Evolutionary conservation across 2,329 filamentous ascomycete species (phyloP), one percentile per base, ranked within the genome.

Genomic region (Calonectria pauciramosa): DNA sequence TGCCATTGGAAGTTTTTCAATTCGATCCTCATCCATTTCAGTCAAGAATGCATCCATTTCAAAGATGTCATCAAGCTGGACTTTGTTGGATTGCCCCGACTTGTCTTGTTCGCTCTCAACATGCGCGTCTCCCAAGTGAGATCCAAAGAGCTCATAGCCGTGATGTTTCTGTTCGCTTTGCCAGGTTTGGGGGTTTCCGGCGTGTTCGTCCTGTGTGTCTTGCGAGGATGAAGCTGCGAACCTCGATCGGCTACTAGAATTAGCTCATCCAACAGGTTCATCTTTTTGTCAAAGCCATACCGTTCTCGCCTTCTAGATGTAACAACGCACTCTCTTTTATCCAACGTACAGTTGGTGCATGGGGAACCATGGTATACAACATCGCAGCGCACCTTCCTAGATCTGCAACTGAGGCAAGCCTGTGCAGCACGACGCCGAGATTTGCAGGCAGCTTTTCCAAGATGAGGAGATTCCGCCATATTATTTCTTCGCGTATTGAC

Each of bases 381-480:
- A 44, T 77, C 72, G 66, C 76, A 77, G 4, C 76, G 74, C 11
- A 77, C 74, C 26, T 77, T 77, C 69, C 75, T 67, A 2, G 47
- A 23, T 23, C 63, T 32, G 34, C 69, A 71, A 18, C 11, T 34
- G 16, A 71, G 23, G 32, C 69, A 71, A 28, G 69, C 69, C 23
- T 54, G 56, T 16, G 51, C 23, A n/a, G 67, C 67, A 54, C 47
- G 47, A 28, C 11, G 47, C n/a, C 47, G 47, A 51, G 47, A 6
- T 28, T 51, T 26, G 47, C n/a, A 51, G 26, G 20, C 26, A 26
- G 47, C 26, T 51, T 26, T 51, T 26, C n/a, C n/a, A 11, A 6
- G 20, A 11, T n/a, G 4, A 23, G 11, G 11, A 16, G n/a, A 51
- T 51, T 9, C 6, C 26, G 2, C 47, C 47, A 51, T 26, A 26